Evolutionary conservation across 2,329 filamentous ascomycete genomes (phyloP), one percentile per base, ranked within the genome.

Genomic region (Fusarium tuaranense): DNA sequence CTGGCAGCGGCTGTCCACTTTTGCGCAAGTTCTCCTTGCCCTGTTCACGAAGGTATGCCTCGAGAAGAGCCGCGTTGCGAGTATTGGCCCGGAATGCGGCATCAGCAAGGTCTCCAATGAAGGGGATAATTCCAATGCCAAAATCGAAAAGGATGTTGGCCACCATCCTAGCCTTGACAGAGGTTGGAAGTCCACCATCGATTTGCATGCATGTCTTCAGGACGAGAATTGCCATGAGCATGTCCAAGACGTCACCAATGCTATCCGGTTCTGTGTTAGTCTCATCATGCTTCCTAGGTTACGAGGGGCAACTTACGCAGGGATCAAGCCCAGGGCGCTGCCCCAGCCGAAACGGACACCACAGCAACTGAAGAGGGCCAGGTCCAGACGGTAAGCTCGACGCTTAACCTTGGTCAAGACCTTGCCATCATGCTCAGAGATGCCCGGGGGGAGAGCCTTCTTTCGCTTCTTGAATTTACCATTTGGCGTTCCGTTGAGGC

Each of bases 271-370:
- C 8, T 2, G 44, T 53, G 74, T 81, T 69, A 82, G 74, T 39
- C 63, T 66, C 18, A 32, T 51, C 32, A n/a, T 67, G 22, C 22
- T 30, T 30, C 27, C 34, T 22, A 18, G 32, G 41, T n/a, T 8
- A 30, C 27, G 30, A 38, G 14, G 34, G 60, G 34, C 22, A 73
- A 89, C 93, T 88, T 88, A 95, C 90, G 90, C 90, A 77, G 97
- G 97, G 65, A 98, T 83, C 9, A 98, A 81, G 16, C 92, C 97
- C 78, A 98, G 94, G 68, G 98, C 89, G 77, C 92, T 93, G 62
- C 94, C 91, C 95, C 95, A 98, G 65, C 97, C 97, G 80, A 98
- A 95, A 68, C 92, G 90, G 69, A 97, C 88, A 51, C 95, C 95
- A 74, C 93, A 90, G 80, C 94, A 90, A 79, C 90, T 95, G 86